Evolutionary conservation across 257 asterid species (phyloP).

Genomic region (Solanum medicagineum): DNA sequence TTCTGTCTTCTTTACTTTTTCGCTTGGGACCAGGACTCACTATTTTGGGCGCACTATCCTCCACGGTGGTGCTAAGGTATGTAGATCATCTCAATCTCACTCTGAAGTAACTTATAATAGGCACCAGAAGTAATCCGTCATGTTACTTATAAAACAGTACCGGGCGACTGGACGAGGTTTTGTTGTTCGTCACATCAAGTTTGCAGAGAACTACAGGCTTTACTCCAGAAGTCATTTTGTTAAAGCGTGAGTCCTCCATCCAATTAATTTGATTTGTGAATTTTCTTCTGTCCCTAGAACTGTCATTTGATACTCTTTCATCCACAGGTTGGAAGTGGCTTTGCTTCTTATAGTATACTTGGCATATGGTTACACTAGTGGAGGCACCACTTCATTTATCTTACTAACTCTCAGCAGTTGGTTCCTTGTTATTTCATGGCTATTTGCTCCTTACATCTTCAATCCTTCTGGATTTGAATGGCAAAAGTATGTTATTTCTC

Average conservation of each 20-base stretch:
- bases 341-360: conserved; percentile 80
- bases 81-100: neutral
- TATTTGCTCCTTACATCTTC: conserved; percentile 92
- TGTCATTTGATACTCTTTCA: neutral
- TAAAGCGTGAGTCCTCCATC: conserved; percentile 47
- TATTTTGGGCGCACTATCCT: conserved; percentile 97
- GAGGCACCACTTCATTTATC: conserved; percentile 61
- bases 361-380: conserved; percentile 66
- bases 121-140: conserved; percentile 4
- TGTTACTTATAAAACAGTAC: conserved; percentile 40
- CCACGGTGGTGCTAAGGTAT: conserved; percentile 99
- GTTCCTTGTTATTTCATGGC: conserved; percentile 97
- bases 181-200: conserved; percentile 91
- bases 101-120: neutral
- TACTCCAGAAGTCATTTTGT: conserved; percentile 97
- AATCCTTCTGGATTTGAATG: conserved; percentile 99
- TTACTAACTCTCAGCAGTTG: conserved; percentile 84
- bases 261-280: neutral
- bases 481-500: conserved; percentile 74
- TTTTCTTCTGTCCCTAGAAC: neutral
- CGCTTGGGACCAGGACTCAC: conserved; percentile 90
- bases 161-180: conserved; percentile 99
- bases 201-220: conserved; percentile 91
- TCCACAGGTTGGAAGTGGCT: conserved; percentile 87
- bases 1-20: conserved; percentile 92